phyloP scores from a whole-genome alignment of 2,329 filamentous ascomycete genomes.

The Aureobasidium sp. region DNA sequence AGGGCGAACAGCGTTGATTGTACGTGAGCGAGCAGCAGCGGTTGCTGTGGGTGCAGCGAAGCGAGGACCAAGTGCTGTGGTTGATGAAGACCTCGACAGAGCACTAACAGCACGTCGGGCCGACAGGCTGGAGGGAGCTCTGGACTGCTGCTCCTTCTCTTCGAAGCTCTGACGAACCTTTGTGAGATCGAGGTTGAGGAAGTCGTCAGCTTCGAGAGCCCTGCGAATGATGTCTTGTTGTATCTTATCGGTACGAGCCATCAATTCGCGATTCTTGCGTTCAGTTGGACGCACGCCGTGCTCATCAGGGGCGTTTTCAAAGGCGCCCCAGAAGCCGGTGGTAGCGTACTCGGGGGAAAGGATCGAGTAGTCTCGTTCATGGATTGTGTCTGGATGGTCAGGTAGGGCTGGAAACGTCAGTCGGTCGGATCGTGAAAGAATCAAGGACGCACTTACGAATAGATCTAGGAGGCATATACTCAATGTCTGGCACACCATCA shows the following conservation, averaged over 20 bases:
- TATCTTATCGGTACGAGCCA: slow-evolving; percentile 16
- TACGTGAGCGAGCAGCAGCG: slow-evolving; percentile 31
- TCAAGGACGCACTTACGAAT: slow-evolving; percentile 32
- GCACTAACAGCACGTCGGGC: slow-evolving; percentile 42
- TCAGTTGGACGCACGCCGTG: slow-evolving; percentile 34
- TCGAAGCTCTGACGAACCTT: slow-evolving; percentile 12
- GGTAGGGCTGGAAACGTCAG: slow-evolving; percentile 16
- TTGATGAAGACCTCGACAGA: slow-evolving; percentile 26
- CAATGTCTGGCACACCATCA: slow-evolving; percentile 63
- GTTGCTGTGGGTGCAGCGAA: slow-evolving; percentile 32
- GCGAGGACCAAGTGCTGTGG: slow-evolving; percentile 12
- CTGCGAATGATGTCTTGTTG: slow-evolving; percentile 22
- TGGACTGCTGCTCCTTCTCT: slow-evolving; percentile 14
- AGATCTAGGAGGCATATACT: slow-evolving; percentile 76
- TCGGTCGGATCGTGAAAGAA: not conserved
- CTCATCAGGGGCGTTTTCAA: slow-evolving; percentile 51
- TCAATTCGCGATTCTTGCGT: slow-evolving; percentile 13
- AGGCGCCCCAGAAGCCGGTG: slow-evolving; percentile 42
- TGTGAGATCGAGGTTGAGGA: slow-evolving; percentile 24
- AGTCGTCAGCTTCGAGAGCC: slow-evolving; percentile 21
- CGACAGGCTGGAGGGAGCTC: slow-evolving; percentile 41
- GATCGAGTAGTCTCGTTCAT: slow-evolving; percentile 22
- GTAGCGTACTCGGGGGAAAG: slow-evolving; percentile 46
- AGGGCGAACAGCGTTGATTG: slow-evolving; percentile 20
- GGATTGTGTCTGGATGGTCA: slow-evolving; percentile 24